Evolutionary conservation across 345 rosid species (phyloP), one percentile per base, ranked within the genome.

Genomic region (Citrus medica): DNA sequence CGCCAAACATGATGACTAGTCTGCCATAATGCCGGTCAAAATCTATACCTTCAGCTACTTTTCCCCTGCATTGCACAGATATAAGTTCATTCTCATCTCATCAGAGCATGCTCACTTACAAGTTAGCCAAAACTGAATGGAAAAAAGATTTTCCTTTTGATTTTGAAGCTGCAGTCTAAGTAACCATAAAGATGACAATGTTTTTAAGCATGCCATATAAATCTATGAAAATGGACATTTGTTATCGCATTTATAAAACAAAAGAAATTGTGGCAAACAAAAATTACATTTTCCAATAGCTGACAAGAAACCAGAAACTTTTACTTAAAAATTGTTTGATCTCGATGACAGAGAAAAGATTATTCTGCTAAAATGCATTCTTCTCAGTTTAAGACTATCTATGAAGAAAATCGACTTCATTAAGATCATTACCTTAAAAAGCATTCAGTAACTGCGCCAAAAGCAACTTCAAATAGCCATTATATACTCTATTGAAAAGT

Each of bases 21-120:
- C 98, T 94, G 60, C 99, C 99, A 88, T 96, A 94, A 75, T 96
- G 99, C 30, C 99, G 87, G 88, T 96, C 99, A 89, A 96, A 96
- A 87, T 96, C 99, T 59, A 96, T 96, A 67, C 99, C 99, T 86
- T 96, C 99, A 46, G 98, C 99, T 59, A 94, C 99, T 80, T 94
- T 96, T 59, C 98, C 99, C 92, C 98, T 92, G 92, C 88, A 84
- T 51, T 65, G 69, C 42, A 79, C 42, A 70, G 48, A 56, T 46
- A 24, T 67, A 61, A 51, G 67, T 64, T 40, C 17, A 69, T 25
- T n/a, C 56, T 30, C 71, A 67, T 67, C 53, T 30, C 65, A 37
- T 66, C 40, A 74, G 33, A 27, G 40, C 27, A 64, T 30, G 48
- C 4, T 35, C 30, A n/a, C 6, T 32, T 48, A 48, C 62, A 64